phyloP scores from a whole-genome alignment of 495 filamentous ascomycete species.

The Haplographium delicatum region DNA sequence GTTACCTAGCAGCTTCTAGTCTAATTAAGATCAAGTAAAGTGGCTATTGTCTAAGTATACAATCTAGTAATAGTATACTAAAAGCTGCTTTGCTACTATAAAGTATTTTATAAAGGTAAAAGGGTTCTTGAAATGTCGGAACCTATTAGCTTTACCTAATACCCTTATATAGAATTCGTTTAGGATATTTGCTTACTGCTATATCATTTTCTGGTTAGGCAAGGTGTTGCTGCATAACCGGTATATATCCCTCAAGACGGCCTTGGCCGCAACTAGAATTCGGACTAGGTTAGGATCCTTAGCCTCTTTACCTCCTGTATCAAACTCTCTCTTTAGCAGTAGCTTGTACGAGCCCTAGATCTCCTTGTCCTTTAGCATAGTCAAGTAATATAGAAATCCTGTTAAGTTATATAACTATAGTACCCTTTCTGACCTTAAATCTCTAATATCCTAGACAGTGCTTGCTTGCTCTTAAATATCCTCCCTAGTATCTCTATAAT shows the following conservation, averaged over 20 bases:
- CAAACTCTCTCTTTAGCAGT: neutral
- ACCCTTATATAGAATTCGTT: constrained; percentile 5
- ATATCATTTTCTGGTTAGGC: constrained; percentile 7
- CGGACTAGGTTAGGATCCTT: constrained; percentile 1
- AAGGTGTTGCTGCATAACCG: constrained; percentile 9
- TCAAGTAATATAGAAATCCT: neutral
- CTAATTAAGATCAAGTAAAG: neutral
- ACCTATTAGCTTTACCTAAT: neutral
- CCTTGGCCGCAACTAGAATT: constrained; percentile 2
- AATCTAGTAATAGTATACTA: constrained; percentile 6
- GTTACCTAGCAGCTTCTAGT: constrained; percentile 1
- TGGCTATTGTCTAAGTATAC: neutral
- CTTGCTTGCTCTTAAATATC: constrained; percentile 11
- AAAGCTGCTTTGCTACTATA: constrained; percentile 3
- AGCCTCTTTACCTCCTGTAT: neutral
- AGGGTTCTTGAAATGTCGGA: neutral
- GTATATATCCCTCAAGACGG: constrained; percentile 8
- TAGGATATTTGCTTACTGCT: constrained; percentile 5
- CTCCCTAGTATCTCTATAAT: constrained; percentile 5
- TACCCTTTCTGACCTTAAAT: constrained; percentile 6
- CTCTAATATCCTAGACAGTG: constrained; percentile 11
- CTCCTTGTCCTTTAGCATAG: constrained; percentile 6
- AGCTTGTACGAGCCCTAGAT: constrained; percentile 7
- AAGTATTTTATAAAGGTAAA: constrained; percentile 4
- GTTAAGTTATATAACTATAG: constrained; percentile 4